Percentiles rank a stretch among this genome's conserved stretches.
These are phyloP conservation scores for Escovopsis weberi DNA, from an alignment of 2,329 filamentous ascomycete genomes.

Conservation along the genomic window DNA sequence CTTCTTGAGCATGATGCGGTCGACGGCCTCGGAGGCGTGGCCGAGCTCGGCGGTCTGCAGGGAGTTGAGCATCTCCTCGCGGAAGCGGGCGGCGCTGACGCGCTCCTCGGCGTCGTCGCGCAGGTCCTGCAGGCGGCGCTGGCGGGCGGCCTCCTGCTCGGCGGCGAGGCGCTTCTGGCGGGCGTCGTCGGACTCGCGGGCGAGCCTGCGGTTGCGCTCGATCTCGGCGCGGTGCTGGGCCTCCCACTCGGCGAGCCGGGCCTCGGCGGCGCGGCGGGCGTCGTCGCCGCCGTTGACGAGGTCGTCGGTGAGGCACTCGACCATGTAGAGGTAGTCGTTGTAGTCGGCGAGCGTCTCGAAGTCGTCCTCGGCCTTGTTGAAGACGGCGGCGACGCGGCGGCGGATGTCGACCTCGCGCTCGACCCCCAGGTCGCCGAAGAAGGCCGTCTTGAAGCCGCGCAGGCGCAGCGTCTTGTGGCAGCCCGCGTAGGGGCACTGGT, in stretches of 20 bases:
- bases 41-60: slow-evolving; percentile 47
- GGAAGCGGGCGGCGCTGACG: slow-evolving; percentile 44
- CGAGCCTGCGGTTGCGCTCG: slow-evolving; percentile 43
- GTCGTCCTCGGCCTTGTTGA: slow-evolving; percentile 82
- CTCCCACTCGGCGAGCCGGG: slow-evolving; percentile 45
- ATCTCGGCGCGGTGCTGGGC: slow-evolving; percentile 56
- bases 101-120: slow-evolving; percentile 59
- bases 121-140: slow-evolving; percentile 44
- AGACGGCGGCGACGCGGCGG: slow-evolving; percentile 60
- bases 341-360: slow-evolving; percentile 73
- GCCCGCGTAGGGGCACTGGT: slow-evolving; percentile 79
- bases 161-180: slow-evolving; percentile 41
- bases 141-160: slow-evolving; percentile 50
- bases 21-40: slow-evolving; percentile 42
- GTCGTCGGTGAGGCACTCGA: slow-evolving; percentile 83
- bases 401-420: slow-evolving; percentile 92
- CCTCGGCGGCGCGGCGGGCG: slow-evolving; percentile 35
- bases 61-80: slow-evolving; percentile 54
- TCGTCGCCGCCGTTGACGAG: slow-evolving; percentile 59
- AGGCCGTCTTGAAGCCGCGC: slow-evolving; percentile 71
- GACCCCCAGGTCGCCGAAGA: slow-evolving; percentile 74
- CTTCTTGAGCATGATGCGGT: slow-evolving; percentile 58
- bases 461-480: slow-evolving; percentile 80
- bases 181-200: slow-evolving; percentile 39
- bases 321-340: slow-evolving; percentile 89